These are phyloP conservation scores for Bocquillonia castaneifolia DNA, from an alignment of 441 rosid genomes.

Conservation along the genomic window DNA sequence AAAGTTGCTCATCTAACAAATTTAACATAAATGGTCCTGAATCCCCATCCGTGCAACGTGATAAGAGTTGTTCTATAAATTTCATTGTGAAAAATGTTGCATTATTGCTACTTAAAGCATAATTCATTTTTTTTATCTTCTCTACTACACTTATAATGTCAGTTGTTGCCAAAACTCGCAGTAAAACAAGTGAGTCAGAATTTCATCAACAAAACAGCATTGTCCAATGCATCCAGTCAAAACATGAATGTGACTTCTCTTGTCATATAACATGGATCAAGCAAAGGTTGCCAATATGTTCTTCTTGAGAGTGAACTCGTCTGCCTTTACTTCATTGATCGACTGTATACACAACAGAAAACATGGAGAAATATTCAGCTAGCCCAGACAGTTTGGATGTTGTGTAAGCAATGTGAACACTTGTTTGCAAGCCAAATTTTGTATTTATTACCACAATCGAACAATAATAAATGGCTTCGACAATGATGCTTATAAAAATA, in stretches of 20 bases:
- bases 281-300: constrained; percentile 63
- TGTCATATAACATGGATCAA: constrained; percentile 25
- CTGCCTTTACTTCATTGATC: constrained; percentile 77
- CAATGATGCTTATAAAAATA: background rate
- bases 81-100: background rate
- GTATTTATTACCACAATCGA: background rate
- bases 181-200: constrained; percentile 1
- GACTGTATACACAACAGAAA: constrained; percentile 41
- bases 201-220: background rate
- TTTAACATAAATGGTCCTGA: background rate
- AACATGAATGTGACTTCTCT: constrained; percentile 7
- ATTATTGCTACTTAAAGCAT: constrained; percentile 3
- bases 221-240: background rate
- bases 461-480: background rate
- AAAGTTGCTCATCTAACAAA: background rate
- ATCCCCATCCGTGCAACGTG: background rate
- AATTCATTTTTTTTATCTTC: background rate
- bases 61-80: background rate
- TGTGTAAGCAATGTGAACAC: background rate
- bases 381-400: background rate
- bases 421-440: background rate
- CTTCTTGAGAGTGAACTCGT: constrained; percentile 79
- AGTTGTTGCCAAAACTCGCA: background rate
- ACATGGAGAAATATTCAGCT: background rate
- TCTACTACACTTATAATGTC: background rate